Evolutionary conservation across 495 filamentous ascomycete genomes (phyloP), one percentile per base, ranked within the genome.

Genomic region (Neurospora africana): DNA sequence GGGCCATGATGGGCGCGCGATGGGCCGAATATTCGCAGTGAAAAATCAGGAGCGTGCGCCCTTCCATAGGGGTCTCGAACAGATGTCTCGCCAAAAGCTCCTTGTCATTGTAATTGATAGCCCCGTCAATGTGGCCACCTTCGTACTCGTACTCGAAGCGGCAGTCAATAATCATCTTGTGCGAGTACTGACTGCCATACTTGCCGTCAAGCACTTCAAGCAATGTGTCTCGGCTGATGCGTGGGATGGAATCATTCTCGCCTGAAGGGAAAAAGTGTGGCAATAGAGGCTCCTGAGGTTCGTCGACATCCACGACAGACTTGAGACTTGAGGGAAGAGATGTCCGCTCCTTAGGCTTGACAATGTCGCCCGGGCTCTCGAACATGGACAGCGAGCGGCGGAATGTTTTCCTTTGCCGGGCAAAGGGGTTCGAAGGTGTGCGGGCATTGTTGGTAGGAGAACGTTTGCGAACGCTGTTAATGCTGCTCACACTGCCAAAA

Each of bases 1-100:
- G 90, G 13, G 92, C 92, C 94, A 98, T 98, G 76, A 97, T 91
- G 35, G 95, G 95, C n/a, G 95, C 95, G 33, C 95, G 92, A 82
- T 97, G 95, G 40, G 92, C 94, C 33, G 95, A 98, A 79, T 98
- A 99, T 78, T 99, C 96, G 86, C 96, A 99, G 81, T 99, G 96
- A 74, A 99, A 90, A 71, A 99, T 90, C 67, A 99, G 78, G 8
- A 97, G 85, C 0, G 93, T 94, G 70, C 89, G 91, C 30, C 86
- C 86, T 71, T 89, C 83, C 72, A 88, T 87, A 3, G 86, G 81
- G 36, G 81, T 82, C 65, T 87, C 83, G 80, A 99, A 97, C 11
- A 99, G 87, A 68, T 93, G 87, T 69, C 83, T 82, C 1, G 94
- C 89, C 72, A 99, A 84, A 38, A 89, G 80, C 74, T 98, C 95